Evolutionary conservation across 2,329 filamentous ascomycete species (phyloP).

Genomic region (Colletotrichum tanaceti): DNA sequence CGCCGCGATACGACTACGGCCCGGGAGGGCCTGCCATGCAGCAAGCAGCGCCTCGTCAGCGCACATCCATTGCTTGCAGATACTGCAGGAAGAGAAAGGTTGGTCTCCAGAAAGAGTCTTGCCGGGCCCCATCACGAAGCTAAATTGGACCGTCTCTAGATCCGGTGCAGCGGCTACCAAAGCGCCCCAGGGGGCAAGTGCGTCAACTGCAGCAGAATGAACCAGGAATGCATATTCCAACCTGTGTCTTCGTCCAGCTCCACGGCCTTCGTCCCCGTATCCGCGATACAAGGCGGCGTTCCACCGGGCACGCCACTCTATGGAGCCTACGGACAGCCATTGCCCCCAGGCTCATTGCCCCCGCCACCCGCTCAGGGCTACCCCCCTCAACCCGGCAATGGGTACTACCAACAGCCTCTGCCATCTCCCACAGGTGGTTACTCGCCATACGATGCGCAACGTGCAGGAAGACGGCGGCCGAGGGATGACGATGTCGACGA

Average conservation of each 20-base stretch:
- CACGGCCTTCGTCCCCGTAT: slow-evolving; percentile 69
- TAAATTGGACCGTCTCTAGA: slow-evolving; percentile 52
- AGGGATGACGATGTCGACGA: slow-evolving; percentile 56
- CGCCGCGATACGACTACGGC: slow-evolving; percentile 47
- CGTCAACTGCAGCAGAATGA: slow-evolving; percentile 70
- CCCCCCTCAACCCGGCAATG: slow-evolving; percentile 41
- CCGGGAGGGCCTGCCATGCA: slow-evolving; percentile 54
- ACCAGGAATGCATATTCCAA: slow-evolving; percentile 71
- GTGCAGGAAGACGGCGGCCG: slow-evolving; percentile 52
- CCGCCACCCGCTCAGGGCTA: slow-evolving; percentile 34
- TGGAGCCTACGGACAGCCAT: slow-evolving; percentile 68
- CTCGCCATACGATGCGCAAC: slow-evolving; percentile 53
- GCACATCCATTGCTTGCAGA: slow-evolving; percentile 70
- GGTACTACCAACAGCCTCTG: slow-evolving; percentile 55
- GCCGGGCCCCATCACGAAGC: neutral
- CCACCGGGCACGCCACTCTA: slow-evolving; percentile 67
- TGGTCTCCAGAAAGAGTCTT: slow-evolving; percentile 29
- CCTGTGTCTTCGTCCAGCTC: slow-evolving; percentile 67
- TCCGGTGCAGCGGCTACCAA: slow-evolving; percentile 71
- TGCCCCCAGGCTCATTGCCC: slow-evolving; percentile 48
- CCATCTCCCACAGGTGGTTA: slow-evolving; percentile 59
- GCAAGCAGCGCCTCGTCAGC: slow-evolving; percentile 67
- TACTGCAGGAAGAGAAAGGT: slow-evolving; percentile 73
- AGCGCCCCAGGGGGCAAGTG: slow-evolving; percentile 70
- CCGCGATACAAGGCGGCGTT: slow-evolving; percentile 67